These are phyloP conservation scores for Cladosporium austrohemisphaericum DNA, from an alignment of 2,329 filamentous ascomycete species.

Conservation along the genomic window DNA sequence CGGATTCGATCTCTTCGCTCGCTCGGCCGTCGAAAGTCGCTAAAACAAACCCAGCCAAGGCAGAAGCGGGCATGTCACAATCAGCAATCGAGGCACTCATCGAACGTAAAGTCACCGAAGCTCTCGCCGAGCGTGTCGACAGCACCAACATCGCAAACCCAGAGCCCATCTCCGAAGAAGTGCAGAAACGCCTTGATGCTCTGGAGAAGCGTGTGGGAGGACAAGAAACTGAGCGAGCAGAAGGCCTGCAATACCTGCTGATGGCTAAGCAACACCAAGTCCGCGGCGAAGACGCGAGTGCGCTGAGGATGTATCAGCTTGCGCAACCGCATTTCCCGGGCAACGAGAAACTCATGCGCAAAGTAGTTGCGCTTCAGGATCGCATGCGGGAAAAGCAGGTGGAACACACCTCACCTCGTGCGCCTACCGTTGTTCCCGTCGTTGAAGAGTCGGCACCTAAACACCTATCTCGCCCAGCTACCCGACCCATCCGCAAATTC, in stretches of 20 bases:
- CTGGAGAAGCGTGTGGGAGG: conserved; percentile 81
- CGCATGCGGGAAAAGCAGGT: conserved; percentile 43
- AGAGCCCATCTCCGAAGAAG: conserved; percentile 62
- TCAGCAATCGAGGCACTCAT: conserved; percentile 87
- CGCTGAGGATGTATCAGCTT: conserved; percentile 80
- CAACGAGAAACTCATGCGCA: conserved; percentile 67
- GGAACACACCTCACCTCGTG: conserved; percentile 12
- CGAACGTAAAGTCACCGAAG: conserved; percentile 85
- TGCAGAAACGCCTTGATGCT: conserved; percentile 76
- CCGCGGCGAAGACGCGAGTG: conserved; percentile 70
- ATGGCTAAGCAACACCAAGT: conserved; percentile 90
- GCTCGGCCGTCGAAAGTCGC: conserved; percentile 40
- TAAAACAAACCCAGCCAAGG: conserved; percentile 26
- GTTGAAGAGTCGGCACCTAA: conserved; percentile 2
- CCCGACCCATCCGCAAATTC: conserved; percentile 15
- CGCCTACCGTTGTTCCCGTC: background rate
- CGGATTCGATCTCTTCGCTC: conserved; percentile 37
- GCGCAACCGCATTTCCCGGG: conserved; percentile 82
- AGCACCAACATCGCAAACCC: conserved; percentile 20
- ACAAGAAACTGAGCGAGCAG: conserved; percentile 68
- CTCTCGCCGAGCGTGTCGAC: conserved; percentile 69
- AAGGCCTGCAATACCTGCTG: conserved; percentile 80
- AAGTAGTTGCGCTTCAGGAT: conserved; percentile 54
- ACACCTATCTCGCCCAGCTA: conserved; percentile 3
- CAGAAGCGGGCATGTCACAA: conserved; percentile 40